Conservation (phyloP, 257 asterid genomes). For the Plantago ovata region DNA sequence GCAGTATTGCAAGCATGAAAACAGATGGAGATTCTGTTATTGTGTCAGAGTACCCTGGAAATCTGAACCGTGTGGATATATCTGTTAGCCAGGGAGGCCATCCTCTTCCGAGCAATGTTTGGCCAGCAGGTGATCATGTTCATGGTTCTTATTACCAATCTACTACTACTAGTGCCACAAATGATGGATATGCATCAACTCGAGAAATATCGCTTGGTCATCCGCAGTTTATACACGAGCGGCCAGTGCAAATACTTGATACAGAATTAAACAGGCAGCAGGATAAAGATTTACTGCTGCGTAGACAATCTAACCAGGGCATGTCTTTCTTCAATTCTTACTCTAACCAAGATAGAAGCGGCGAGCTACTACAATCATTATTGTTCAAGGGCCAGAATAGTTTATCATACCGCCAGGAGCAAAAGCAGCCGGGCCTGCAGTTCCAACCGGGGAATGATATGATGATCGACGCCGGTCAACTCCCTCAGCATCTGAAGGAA, state of each 20-base stretch:
- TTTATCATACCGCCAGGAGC: constrained; percentile 48
- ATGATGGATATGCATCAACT: constrained; percentile 48
- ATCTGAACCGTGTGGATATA: constrained; percentile 36
- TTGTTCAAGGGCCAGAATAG: constrained; percentile 49
- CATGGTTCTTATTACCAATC: constrained; percentile 51
- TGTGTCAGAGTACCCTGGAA: constrained; percentile 42
- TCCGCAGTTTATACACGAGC: constrained; percentile 51
- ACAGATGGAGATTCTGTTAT: constrained; percentile 34
- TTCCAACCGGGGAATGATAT: constrained; percentile 46
- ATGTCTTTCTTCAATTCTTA: constrained; percentile 45
- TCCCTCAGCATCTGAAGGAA: constrained; percentile 49
- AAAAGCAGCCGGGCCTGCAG: constrained; percentile 46
- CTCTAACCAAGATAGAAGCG: constrained; percentile 51
- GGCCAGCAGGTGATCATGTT: constrained; percentile 55
- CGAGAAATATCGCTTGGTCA: constrained; percentile 55
- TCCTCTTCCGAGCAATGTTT: constrained; percentile 38
- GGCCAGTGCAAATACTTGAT: constrained; percentile 38
- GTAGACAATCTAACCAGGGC: constrained; percentile 37
- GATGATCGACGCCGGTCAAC: constrained; percentile 50
- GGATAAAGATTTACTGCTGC: constrained; percentile 43
- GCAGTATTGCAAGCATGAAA: constrained; percentile 31
- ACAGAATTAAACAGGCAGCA: constrained; percentile 32
- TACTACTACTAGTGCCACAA: constrained; percentile 22
- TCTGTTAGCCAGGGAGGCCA: constrained; percentile 38
- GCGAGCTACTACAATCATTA: constrained; percentile 59